A percentile compares a stretch with the other conserved stretches of the same genome.
Evolutionary conservation across 2,329 filamentous ascomycete species (phyloP).

Genomic region (Plenodomus tracheiphilus): DNA sequence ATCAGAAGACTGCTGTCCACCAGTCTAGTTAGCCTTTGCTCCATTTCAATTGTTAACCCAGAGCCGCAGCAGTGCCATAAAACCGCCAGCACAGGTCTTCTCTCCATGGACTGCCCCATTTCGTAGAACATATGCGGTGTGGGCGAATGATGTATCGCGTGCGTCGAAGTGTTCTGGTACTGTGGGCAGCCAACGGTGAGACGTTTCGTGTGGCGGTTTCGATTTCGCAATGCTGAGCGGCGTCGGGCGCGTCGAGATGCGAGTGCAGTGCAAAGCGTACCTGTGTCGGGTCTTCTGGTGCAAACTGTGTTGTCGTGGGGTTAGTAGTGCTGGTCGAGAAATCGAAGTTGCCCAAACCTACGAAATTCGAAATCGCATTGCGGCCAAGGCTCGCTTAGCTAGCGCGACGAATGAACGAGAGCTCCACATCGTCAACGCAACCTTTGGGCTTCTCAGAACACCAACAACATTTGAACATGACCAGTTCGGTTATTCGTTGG

Average conservation of each 20-base stretch:
- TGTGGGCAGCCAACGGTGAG: slow-evolving; percentile 12
- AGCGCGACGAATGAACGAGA: neutral
- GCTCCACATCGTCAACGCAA: neutral
- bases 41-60: slow-evolving; percentile 3
- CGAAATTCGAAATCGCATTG: slow-evolving; percentile 17
- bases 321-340: slow-evolving; percentile 33
- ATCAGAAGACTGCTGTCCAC: slow-evolving; percentile 48
- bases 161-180: slow-evolving; percentile 22
- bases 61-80: slow-evolving; percentile 18
- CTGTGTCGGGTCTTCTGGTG: slow-evolving; percentile 43
- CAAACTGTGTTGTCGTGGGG: slow-evolving; percentile 41
- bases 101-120: slow-evolving; percentile 5
- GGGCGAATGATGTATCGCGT: slow-evolving; percentile 18
- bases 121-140: slow-evolving; percentile 14
- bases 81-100: slow-evolving; percentile 1
- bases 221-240: slow-evolving; percentile 21
- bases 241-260: slow-evolving; percentile 8
- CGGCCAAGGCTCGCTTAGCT: neutral
- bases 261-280: slow-evolving; percentile 28
- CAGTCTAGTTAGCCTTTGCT: slow-evolving; percentile 33
- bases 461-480: neutral
- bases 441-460: neutral
- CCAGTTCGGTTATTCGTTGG: no score
- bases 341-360: slow-evolving; percentile 8
- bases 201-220: slow-evolving; percentile 10